phyloP scores from a whole-genome alignment of 1,284 basidiomycete species.

The Inonotus obliquus region DNA sequence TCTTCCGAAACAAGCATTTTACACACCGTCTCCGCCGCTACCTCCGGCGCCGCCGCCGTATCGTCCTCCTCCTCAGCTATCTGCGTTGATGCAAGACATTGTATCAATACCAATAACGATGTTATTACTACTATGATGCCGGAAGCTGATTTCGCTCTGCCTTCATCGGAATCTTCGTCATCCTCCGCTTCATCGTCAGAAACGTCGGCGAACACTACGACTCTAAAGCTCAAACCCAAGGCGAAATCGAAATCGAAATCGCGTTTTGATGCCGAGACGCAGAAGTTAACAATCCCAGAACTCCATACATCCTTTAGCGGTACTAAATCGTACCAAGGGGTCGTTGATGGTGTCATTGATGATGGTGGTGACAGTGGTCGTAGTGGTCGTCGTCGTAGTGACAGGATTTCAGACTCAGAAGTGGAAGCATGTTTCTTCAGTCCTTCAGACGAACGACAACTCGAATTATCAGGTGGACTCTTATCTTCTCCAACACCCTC shows the following conservation, averaged over 20 bases:
- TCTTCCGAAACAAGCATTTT: background rate
- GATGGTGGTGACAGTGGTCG: too few relatives aligned
- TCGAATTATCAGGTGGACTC: slow-evolving; percentile 61
- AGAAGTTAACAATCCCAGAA: slow-evolving; percentile 2
- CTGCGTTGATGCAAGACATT: background rate
- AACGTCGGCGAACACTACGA: background rate
- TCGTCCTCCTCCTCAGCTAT: background rate
- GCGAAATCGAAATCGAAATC: too few relatives aligned
- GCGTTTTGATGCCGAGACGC: slow-evolving; percentile 4
- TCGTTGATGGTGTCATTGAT: too few relatives aligned
- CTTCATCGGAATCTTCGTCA: background rate
- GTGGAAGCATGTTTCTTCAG: slow-evolving; percentile 40
- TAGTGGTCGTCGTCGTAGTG: too few relatives aligned
- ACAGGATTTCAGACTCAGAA: too few relatives aligned
- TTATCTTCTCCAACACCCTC: slow-evolving; percentile 67
- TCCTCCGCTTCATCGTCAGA: background rate
- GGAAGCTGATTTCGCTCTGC: background rate
- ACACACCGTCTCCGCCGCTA: too few relatives aligned
- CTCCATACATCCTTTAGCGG: too few relatives aligned
- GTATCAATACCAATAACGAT: too few relatives aligned
- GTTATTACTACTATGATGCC: too few relatives aligned
- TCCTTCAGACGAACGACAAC: slow-evolving; percentile 38
- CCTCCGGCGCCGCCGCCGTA: too few relatives aligned
- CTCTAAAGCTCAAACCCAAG: background rate
- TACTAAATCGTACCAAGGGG: too few relatives aligned